These are phyloP conservation scores for Holtermanniella nyarrowii DNA, from an alignment of 768 basidiomycete species.

Conservation along the genomic window DNA sequence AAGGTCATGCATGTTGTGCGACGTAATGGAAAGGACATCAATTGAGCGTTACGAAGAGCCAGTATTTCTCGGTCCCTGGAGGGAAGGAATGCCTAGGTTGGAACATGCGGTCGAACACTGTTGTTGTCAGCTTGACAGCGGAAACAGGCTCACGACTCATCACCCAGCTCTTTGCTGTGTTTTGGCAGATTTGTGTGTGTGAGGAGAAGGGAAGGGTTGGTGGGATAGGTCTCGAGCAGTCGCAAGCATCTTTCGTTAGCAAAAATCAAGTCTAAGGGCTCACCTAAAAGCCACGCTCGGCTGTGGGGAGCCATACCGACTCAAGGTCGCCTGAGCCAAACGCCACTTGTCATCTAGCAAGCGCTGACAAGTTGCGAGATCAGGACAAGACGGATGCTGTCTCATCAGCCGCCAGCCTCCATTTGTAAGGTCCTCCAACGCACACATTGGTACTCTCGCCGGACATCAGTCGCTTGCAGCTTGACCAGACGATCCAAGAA, in stretches of 20 bases:
- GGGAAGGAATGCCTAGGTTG: slow-evolving; percentile 18
- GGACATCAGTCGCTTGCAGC: slow-evolving; percentile 69
- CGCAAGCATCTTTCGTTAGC: slow-evolving; percentile 83
- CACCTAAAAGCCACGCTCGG: slow-evolving; percentile 29
- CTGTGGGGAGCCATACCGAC: slow-evolving; percentile 57
- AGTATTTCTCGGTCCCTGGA: slow-evolving; percentile 23
- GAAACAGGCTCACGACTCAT: slow-evolving; percentile 56
- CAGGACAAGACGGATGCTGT: slow-evolving; percentile 76
- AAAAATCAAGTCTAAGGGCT: not conserved
- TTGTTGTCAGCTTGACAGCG: not conserved
- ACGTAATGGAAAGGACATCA: not conserved
- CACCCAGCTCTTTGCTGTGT: slow-evolving; percentile 76
- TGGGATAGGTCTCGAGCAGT: slow-evolving; percentile 62
- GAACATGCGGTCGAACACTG: slow-evolving; percentile 35
- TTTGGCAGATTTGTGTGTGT: slow-evolving; percentile 81
- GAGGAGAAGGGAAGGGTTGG: slow-evolving; percentile 75
- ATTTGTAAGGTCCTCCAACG: slow-evolving; percentile 3
- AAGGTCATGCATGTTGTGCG: not conserved
- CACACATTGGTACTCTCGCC: slow-evolving; percentile 94
- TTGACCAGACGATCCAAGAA: slow-evolving; percentile 90
- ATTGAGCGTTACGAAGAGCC: not conserved
- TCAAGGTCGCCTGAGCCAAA: slow-evolving; percentile 74
- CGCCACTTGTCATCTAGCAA: slow-evolving; percentile 87
- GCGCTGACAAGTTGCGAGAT: slow-evolving; percentile 64
- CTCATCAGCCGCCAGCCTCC: not conserved